Evolutionary conservation across 352 stramenopile genomes (phyloP).

Genomic region (Globisporangium spinosum): DNA sequence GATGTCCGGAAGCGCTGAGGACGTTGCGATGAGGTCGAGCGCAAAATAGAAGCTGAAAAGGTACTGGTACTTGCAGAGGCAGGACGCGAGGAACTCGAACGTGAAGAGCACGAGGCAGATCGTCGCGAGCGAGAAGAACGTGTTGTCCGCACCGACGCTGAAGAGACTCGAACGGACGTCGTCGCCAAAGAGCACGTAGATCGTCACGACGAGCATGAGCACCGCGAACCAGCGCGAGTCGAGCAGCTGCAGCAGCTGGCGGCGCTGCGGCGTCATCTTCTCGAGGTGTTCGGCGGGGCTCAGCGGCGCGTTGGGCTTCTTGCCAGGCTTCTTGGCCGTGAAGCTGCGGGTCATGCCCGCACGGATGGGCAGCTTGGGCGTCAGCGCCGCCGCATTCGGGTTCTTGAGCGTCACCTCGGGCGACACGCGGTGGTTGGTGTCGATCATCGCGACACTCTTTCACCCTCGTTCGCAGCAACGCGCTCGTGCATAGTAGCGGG

Average conservation of each 20-base stretch:
- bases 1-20: constrained; percentile 84
- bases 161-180: constrained; percentile 86
- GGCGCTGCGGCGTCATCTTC: constrained; percentile 34
- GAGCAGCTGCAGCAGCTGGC: constrained; percentile 43
- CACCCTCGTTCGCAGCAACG: too few species aligned
- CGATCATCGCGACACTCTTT: constrained; percentile 18
- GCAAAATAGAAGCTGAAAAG: constrained; percentile 91
- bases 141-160: constrained; percentile 61
- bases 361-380: constrained; percentile 53
- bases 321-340: constrained; percentile 14
- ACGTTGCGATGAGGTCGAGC: constrained; percentile 81
- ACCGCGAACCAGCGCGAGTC: constrained; percentile 74
- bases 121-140: constrained; percentile 83
- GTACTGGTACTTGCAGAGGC: constrained; percentile 72
- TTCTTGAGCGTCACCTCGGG: constrained; percentile 70
- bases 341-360: constrained; percentile 33
- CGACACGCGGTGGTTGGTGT: constrained; percentile 56
- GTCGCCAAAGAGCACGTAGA: constrained; percentile 92
- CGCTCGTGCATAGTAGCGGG: too few species aligned
- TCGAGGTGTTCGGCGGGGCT: constrained; percentile 38
- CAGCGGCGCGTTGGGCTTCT: constrained; percentile 9
- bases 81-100: constrained; percentile 84
- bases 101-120: constrained; percentile 88
- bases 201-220: constrained; percentile 88
- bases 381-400: constrained; percentile 45